Base-by-base conservation (phyloP, 768 basidiomycete species). In the Mycena capillaripes region DNA sequence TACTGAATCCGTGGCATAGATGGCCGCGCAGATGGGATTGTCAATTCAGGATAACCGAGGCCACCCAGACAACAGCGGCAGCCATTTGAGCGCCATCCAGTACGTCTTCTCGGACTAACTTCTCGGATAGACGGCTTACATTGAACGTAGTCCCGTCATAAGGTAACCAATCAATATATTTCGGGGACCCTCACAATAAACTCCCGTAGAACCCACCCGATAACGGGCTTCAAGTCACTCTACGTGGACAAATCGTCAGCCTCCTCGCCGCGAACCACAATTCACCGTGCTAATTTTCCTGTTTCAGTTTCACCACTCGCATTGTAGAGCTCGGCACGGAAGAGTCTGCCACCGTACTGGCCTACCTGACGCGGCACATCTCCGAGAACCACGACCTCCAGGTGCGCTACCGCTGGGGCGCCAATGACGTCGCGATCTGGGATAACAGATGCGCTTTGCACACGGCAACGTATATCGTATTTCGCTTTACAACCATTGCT, bases 371-470 rank as follows among this genome's bases (percentile, higher is more conserved):
- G 56, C 80, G 84, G 10, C 88, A 88, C 72, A 79, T 89, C 69
- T 78, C 87, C 1, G 86, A 89, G 76, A 90, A 90, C 79, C 90
- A 91, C 72, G 89, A 90, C 76, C 77, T 90, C 2, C 89, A 89
- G 75, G 81, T 82, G 38, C 83, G 87, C 25, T 88, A 83, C 82
- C 84, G 84, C 32, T 91, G 90, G 89, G 79, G 81, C 25, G 73
- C 74, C 30, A 85, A 89, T 72, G 87, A 87, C 69, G 77, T 90
- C 29, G 90, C 90, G 0, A 88, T 91, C 76, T 91, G 89, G 90
- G 89, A 90, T 66, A 91, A 91, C 76, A 79, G 89, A 38, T 82
- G 83, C 7, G 86, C 86, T 0, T 83, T 82, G 76, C 88, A 89
- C 72, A 87, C 82, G 5, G 82, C 83, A 29, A 86, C 85, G 84